Conservation (phyloP, 2,329 filamentous ascomycete species). For the Pyricularia grisea region DNA sequence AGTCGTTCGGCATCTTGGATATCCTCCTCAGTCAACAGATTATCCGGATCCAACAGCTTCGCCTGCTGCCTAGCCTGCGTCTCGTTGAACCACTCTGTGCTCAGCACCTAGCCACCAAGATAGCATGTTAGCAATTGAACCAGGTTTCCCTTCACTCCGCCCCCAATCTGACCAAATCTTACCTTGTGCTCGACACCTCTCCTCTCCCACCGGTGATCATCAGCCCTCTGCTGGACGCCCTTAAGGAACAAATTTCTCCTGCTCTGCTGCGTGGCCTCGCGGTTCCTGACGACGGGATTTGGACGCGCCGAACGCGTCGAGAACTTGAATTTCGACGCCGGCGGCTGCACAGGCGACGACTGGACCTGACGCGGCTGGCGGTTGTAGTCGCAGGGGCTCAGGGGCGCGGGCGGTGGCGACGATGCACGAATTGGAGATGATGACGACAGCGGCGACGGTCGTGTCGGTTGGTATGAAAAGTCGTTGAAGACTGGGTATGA, state of each 20-base stretch:
- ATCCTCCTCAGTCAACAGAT: conserved; percentile 37
- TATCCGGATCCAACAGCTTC: conserved; percentile 27
- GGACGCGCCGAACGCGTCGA: conserved; percentile 46
- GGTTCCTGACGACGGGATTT: conserved; percentile 52
- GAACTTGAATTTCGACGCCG: conserved; percentile 31
- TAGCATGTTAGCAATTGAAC: neutral
- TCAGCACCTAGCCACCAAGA: conserved; percentile 21
- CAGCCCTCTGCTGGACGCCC: conserved; percentile 50
- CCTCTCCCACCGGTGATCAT: conserved; percentile 50
- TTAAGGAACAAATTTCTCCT: conserved; percentile 61
- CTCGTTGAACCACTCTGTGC: conserved; percentile 31
- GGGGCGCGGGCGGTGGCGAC: conserved; percentile 28
- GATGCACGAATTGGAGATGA: conserved; percentile 49
- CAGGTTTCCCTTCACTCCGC: neutral
- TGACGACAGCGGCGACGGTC: conserved; percentile 44
- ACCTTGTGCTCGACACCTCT: conserved; percentile 55
- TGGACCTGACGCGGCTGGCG: conserved; percentile 16
- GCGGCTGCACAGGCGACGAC: conserved; percentile 23
- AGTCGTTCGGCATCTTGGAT: conserved; percentile 36
- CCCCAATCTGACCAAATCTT: neutral
- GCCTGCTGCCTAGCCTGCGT: conserved; percentile 26
- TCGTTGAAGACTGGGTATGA: conserved; percentile 30
- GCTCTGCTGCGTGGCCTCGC: conserved; percentile 54
- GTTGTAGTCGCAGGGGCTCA: conserved; percentile 23
- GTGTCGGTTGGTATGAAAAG: conserved; percentile 23